Conservation (phyloP, 2,329 filamentous ascomycete genomes). For the Aspergillus pseudoterreus region DNA sequence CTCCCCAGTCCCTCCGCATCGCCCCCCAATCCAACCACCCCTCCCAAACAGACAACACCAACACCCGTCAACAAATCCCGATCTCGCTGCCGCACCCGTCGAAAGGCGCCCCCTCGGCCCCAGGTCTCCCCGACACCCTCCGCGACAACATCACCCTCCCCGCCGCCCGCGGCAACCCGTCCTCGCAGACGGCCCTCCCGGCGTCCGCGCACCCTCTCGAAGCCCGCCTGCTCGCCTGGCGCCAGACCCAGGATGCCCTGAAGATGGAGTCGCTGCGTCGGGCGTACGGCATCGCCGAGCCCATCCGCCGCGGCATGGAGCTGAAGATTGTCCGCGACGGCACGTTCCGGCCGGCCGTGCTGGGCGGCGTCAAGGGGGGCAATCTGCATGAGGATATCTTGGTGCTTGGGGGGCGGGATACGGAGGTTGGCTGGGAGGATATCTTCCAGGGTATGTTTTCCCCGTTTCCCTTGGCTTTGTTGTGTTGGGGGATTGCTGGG, state of each 20-base stretch:
- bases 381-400: slow-evolving; percentile 88
- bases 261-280: slow-evolving; percentile 87
- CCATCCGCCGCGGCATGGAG: slow-evolving; percentile 90
- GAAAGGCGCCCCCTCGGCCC: slow-evolving; percentile 79
- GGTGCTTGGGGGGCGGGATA: slow-evolving; percentile 63
- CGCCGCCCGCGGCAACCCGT: slow-evolving; percentile 45
- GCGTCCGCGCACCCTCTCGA: slow-evolving; percentile 83
- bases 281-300: slow-evolving; percentile 88
- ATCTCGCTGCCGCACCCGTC: slow-evolving; percentile 53
- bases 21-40: slow-evolving; percentile 67
- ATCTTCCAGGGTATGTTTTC: slow-evolving; percentile 66
- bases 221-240: slow-evolving; percentile 83
- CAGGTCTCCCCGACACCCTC: slow-evolving; percentile 89
- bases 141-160: slow-evolving; percentile 74
- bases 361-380: slow-evolving; percentile 56
- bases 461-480: slow-evolving; percentile 2
- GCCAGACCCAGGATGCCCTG: slow-evolving; percentile 77
- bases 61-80: slow-evolving; percentile 47
- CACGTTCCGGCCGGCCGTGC: slow-evolving; percentile 67
- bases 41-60: slow-evolving; percentile 62
- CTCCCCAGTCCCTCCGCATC: slow-evolving; percentile 76
- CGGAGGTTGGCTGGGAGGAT: slow-evolving; percentile 85
- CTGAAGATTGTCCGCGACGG: slow-evolving; percentile 78
- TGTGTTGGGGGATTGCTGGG: not conserved
- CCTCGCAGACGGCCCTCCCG: slow-evolving; percentile 42